These are phyloP conservation scores for Pisolithus tinctorius DNA, from an alignment of 768 basidiomycete genomes.

Conservation along the genomic window DNA sequence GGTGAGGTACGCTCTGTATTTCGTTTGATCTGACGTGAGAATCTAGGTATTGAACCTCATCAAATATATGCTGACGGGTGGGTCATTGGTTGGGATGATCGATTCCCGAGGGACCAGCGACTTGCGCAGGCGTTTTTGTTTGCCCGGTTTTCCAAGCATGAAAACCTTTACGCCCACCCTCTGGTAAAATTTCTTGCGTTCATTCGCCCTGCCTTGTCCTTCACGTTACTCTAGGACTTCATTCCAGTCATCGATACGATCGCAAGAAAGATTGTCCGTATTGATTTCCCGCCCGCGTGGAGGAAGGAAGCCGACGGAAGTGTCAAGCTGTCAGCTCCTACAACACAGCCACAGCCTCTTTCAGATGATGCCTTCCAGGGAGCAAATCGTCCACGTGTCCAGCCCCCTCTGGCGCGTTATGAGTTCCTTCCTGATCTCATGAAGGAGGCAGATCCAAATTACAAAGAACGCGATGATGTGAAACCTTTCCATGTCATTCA, in stretches of 20 bases:
- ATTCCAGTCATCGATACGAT: slow-evolving; percentile 69
- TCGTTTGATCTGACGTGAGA: background rate
- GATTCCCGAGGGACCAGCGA: slow-evolving; percentile 63
- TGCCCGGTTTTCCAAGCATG: slow-evolving; percentile 68
- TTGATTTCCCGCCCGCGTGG: slow-evolving; percentile 76
- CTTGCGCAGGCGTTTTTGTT: slow-evolving; percentile 82
- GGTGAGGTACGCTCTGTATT: slow-evolving; percentile 1
- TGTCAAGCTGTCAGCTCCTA: slow-evolving; percentile 30
- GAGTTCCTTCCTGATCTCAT: slow-evolving; percentile 88
- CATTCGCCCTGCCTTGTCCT: slow-evolving; percentile 8
- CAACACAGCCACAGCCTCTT: slow-evolving; percentile 38
- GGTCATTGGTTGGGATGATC: slow-evolving; percentile 85
- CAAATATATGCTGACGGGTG: slow-evolving; percentile 81
- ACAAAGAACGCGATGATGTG: slow-evolving; percentile 57
- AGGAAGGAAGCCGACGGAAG: slow-evolving; percentile 36
- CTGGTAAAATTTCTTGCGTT: slow-evolving; percentile 41
- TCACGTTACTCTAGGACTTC: slow-evolving; percentile 48
- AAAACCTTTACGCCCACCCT: slow-evolving; percentile 88
- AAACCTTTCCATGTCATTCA: slow-evolving; percentile 83
- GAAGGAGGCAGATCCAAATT: slow-evolving; percentile 45
- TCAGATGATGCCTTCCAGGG: slow-evolving; percentile 41
- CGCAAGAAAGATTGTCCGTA: slow-evolving; percentile 67
- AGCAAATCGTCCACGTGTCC: slow-evolving; percentile 66
- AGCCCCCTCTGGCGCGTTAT: slow-evolving; percentile 57
- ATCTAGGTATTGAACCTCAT: slow-evolving; percentile 56